These are phyloP conservation scores for Alternaria sp. DNA, from an alignment of 2,329 filamentous ascomycete species.

Conservation along the genomic window DNA sequence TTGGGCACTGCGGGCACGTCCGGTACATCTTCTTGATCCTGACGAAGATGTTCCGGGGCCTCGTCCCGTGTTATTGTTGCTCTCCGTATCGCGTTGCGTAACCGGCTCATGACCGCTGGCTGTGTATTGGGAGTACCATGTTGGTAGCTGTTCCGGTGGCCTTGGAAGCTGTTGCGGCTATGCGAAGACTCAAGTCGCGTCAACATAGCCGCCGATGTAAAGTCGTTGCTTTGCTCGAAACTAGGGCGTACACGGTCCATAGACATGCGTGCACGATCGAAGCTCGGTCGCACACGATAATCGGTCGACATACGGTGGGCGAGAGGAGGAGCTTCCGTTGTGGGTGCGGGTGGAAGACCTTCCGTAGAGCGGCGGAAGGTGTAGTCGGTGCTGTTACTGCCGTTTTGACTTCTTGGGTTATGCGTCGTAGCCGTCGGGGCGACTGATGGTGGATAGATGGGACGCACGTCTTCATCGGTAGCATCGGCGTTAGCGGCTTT, in stretches of 20 bases:
- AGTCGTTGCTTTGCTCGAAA: conserved; percentile 88
- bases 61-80: conserved; percentile 43
- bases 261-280: conserved; percentile 82
- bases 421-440: conserved; percentile 71
- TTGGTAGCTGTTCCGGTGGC: conserved; percentile 34
- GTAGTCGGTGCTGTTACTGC: conserved; percentile 93
- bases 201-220: conserved; percentile 86
- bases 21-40: conserved; percentile 19
- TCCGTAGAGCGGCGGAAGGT: conserved; percentile 59
- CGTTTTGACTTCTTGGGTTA: conserved; percentile 83
- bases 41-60: conserved; percentile 28
- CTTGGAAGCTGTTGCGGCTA: conserved; percentile 38
- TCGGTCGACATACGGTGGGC: conserved; percentile 40
- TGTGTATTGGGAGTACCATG: conserved; percentile 17
- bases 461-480: conserved; percentile 82
- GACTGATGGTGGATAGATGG: conserved; percentile 92
- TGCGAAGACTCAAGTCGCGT: conserved; percentile 77
- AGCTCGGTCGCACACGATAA: conserved; percentile 72
- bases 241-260: conserved; percentile 85
- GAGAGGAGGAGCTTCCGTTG: conserved; percentile 38
- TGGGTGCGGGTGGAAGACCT: conserved; percentile 35
- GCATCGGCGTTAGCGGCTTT: conserved; percentile 56
- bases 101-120: conserved; percentile 31
- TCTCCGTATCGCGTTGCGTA: conserved; percentile 42
- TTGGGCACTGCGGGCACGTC: conserved; percentile 26